These are phyloP conservation scores for Microsporum audouinii DNA, from an alignment of 2,329 filamentous ascomycete genomes.

Conservation along the genomic window DNA sequence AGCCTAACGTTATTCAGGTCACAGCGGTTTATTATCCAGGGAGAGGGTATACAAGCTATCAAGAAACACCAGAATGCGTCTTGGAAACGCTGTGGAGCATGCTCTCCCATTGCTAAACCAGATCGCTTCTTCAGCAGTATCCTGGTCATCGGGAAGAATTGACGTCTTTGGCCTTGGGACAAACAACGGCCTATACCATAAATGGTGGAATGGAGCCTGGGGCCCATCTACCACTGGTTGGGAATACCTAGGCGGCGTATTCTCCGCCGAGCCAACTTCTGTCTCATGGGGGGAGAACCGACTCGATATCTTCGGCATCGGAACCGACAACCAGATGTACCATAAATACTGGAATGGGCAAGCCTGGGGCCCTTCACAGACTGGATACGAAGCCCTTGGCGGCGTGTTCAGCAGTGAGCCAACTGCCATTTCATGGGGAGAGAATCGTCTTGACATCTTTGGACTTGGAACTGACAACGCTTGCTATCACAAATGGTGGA, in stretches of 20 bases:
- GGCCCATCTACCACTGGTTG: constrained; percentile 16
- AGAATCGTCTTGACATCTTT: constrained; percentile 16
- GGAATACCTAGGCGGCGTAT: constrained; percentile 22
- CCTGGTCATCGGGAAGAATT: constrained; percentile 12
- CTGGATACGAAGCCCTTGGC: constrained; percentile 13
- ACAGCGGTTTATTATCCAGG: neutral
- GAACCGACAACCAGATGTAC: constrained; percentile 21
- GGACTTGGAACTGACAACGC: constrained; percentile 15
- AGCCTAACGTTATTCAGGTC: neutral
- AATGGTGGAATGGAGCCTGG: constrained; percentile 13
- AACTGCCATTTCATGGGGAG: constrained; percentile 14
- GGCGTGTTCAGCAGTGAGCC: constrained; percentile 16
- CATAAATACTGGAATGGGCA: constrained; percentile 20
- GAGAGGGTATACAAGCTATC: neutral
- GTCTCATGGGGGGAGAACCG: constrained; percentile 21
- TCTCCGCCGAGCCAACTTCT: constrained; percentile 18
- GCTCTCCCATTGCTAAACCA: constrained; percentile 12
- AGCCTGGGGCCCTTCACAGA: constrained; percentile 11
- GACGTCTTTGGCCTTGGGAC: constrained; percentile 15
- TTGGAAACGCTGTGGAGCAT: constrained; percentile 1
- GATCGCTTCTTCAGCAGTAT: constrained; percentile 13
- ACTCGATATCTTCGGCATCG: constrained; percentile 22
- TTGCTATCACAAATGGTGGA: constrained; percentile 16
- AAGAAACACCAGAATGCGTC: constrained; percentile 1
- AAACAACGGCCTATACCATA: constrained; percentile 14